Evolutionary conservation across 2,329 filamentous ascomycete species (phyloP), one percentile per base, ranked within the genome.

Genomic region (Sporothrix sp.): DNA sequence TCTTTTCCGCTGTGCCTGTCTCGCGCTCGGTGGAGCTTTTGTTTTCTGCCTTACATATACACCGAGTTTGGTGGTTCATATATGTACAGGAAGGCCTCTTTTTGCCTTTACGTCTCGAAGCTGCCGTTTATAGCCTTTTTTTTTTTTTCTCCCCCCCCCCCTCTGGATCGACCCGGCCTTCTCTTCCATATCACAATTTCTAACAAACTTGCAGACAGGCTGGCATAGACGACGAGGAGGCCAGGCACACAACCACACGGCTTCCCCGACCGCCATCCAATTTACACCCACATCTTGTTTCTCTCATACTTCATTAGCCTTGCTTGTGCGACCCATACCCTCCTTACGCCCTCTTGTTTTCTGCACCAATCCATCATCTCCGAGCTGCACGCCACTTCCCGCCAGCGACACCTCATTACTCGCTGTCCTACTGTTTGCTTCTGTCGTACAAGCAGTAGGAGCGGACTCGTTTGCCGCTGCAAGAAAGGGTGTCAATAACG

Each of bases 371-470:
- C 40, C 48, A 13, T 50, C 48, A 39, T 53, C 44, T 45, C 38
- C 53, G 48, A 51, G 21, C 44, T 44, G 37, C 42, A 43, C 50
- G 50, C 46, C 50, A 53, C 42, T 25, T n/a, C 16, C 53, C 38
- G 25, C 40, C 37, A 23, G 25, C 38, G 36, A 39, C 39, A 39
- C 14, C 39, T 30, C 35, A 40, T 20, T 42, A 33, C 51, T 23
- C 20, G 32, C 25, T 53, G 51, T 53, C 47, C 51, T 50, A 50
- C 51, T 36, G 13, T 35, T 25, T 18, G 33, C 18, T 37, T 21
- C 18, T 43, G 47, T 51, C 48, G 28, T 30, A 44, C 48, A 30
- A 28, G 20, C 20, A 43, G 36, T 37, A n/a, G 30, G 18, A 50
- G 52, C 32, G 48, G 33, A 48, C 48, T 39, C 33, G 48, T 30